These are phyloP conservation scores for Candida succiphila DNA, from an alignment of 805 yeast genomes.

Conservation along the genomic window DNA sequence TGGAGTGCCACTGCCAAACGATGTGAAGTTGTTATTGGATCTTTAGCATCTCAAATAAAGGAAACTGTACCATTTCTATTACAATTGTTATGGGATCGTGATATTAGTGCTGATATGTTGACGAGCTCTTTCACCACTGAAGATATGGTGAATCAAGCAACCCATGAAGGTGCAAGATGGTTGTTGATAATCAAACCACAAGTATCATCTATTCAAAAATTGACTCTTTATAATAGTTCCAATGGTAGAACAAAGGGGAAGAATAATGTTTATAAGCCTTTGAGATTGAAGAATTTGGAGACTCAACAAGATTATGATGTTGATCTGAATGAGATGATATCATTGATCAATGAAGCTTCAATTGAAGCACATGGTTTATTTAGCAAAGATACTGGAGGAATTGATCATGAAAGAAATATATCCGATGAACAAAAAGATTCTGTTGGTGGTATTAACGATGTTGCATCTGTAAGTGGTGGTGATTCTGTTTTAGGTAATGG, in stretches of 20 bases:
- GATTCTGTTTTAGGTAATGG: neutral
- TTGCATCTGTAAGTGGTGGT: neutral
- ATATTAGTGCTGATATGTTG: conserved; percentile 70
- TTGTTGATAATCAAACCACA: conserved; percentile 71
- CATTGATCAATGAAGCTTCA: conserved; percentile 23
- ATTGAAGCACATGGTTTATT: neutral
- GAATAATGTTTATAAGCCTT: conserved; percentile 60
- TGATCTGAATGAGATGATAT: conserved; percentile 55
- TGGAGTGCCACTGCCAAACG: conserved; percentile 47
- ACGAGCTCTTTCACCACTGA: conserved; percentile 40
- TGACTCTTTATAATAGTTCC: neutral
- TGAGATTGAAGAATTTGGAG: conserved; percentile 58
- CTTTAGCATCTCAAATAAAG: conserved; percentile 48
- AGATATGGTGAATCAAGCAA: conserved; percentile 55
- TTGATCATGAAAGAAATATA: neutral
- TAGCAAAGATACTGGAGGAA: neutral
- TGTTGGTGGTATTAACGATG: neutral
- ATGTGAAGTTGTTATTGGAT: conserved; percentile 75
- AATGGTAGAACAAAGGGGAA: no score
- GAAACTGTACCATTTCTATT: conserved; percentile 57
- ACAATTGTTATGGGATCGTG: conserved; percentile 60
- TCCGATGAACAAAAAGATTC: neutral
- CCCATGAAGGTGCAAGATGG: conserved; percentile 65
- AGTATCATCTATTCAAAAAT: conserved; percentile 11
- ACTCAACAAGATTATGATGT: conserved; percentile 62